Base-by-base conservation (phyloP, 257 asterid species). In the Avicennia marina region DNA sequence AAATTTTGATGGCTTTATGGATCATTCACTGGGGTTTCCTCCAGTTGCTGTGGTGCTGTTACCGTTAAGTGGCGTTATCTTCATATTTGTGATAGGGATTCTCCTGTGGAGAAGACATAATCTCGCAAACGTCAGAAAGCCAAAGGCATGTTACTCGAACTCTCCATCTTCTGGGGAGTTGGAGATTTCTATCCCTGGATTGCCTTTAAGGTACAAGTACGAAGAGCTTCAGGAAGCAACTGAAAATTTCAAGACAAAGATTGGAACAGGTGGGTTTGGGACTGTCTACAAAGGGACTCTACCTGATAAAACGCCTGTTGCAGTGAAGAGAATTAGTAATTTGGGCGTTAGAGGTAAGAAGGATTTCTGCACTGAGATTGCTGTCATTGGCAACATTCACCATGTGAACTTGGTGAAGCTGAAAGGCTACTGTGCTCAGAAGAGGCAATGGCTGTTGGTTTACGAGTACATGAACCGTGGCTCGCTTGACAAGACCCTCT, bases 261-360 rank as follows among this genome's bases (percentile, higher is more conserved):
- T 90, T 17, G 98, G 98, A 8, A 74, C 95, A 0, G 98, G 98
- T 11, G 96, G 96, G 16, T 87, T 87, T 32, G 96, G 98, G 3
- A 68, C 79, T 0, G 94, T 90, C 10, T 90, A 73, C 41, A 90
- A 78, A 75, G 98, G 98, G 5, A 66, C 66, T 4, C 89, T 90
- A 1, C 32, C 60, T 4, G 89, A 87, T 58, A 78, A 75, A 31
- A 43, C 76, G 0, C 72, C 68, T 2, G 77, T 90, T 13, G 98
- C 96, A 1, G 98, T 90, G 67, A 87, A 90, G 81, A 87, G 76
- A 75, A 84, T 90, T 12, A 82, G 78, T 7, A 62, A 75, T 64
- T 38, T 80, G 33, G 94, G 95, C 27, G 62, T 80, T 18, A 85
- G 68, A 0, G 96, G 94, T 31, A 77, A 68, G 62, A 77, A 54